These are phyloP conservation scores for Orbilia javanica DNA, from an alignment of 2,329 filamentous ascomycete species.

Conservation along the genomic window DNA sequence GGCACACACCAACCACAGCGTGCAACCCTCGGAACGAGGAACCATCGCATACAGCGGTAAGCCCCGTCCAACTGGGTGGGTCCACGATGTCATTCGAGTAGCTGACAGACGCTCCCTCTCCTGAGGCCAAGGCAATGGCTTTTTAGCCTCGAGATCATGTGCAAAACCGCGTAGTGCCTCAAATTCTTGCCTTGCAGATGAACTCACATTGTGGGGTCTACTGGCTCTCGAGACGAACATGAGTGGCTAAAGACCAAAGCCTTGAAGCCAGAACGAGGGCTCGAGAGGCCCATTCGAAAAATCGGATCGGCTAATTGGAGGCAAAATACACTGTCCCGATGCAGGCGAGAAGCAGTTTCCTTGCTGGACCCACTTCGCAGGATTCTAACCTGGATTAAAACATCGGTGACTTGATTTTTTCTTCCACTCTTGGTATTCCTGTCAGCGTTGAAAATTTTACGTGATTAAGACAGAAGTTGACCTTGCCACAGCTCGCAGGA, in stretches of 20 bases:
- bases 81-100: slow-evolving; percentile 9
- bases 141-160: slow-evolving; percentile 16
- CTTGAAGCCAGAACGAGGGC: not conserved
- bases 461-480: slow-evolving; percentile 1
- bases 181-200: slow-evolving; percentile 15
- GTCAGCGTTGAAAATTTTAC: slow-evolving; percentile 1
- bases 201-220: slow-evolving; percentile 2
- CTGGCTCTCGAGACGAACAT: slow-evolving; percentile 14
- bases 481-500: slow-evolving; percentile 17
- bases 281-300: slow-evolving; percentile 5
- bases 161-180: not conserved
- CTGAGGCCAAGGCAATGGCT: slow-evolving; percentile 4
- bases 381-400: slow-evolving; percentile 4
- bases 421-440: not conserved
- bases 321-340: slow-evolving; percentile 25
- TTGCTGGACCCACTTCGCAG: slow-evolving; percentile 20
- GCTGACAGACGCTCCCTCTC: not conserved
- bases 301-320: slow-evolving; percentile 24
- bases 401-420: slow-evolving; percentile 24
- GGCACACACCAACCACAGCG: not conserved
- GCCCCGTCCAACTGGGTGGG: slow-evolving; percentile 12
- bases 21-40: slow-evolving; percentile 3
- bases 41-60: slow-evolving; percentile 10
- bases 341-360: slow-evolving; percentile 22
- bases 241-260: slow-evolving; percentile 11